Evolutionary conservation across 305 asterid species (phyloP), one percentile per base, ranked within the genome.

Genomic region (Fraxinus velutina): DNA sequence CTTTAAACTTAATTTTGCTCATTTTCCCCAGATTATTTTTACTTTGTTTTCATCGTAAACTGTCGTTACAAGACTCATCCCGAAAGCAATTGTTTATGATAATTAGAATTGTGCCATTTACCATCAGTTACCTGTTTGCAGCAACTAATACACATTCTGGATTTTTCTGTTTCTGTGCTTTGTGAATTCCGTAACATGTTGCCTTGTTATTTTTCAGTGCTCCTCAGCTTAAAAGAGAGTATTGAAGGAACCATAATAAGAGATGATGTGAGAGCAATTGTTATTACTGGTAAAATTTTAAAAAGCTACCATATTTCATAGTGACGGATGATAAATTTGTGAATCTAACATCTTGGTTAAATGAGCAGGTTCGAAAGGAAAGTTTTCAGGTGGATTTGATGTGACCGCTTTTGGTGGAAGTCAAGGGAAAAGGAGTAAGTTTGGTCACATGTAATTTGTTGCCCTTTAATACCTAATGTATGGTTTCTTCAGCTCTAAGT

Each of bases 191-290:
- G 0, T 83, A 57, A 75, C 42, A 5, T 57, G 33, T 2, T 73
- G 10, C 27, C 73, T 36, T 78, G 79, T 21, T 27, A n/a, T 79
- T 80, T 84, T 57, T 30, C 52, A 90, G 92, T 83, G 85, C 83
- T 88, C 78, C 82, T 87, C 60, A 86, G 86, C 85, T 83, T 90
- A 66, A 87, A 90, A 80, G 89, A 77, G 82, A 79, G 74, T 77
- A 66, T 86, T 57, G 90, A 88, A 72, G 88, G 84, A 82, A 87
- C 87, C 17, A 5, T 86, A 50, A 30, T 36, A 12, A 85, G 90
- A 83, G 87, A 88, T 71, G 92, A 88, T 76, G 92, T 87, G 66
- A 90, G 85, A 86, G 92, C 92, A 1, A 78, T 90, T 80, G 93
- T 87, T 39, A 71, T 90, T 50, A 85, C 85, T 74, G 92, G 93